Conservation (phyloP, 2,329 filamentous ascomycete genomes). For the Colletotrichum scovillei region DNA sequence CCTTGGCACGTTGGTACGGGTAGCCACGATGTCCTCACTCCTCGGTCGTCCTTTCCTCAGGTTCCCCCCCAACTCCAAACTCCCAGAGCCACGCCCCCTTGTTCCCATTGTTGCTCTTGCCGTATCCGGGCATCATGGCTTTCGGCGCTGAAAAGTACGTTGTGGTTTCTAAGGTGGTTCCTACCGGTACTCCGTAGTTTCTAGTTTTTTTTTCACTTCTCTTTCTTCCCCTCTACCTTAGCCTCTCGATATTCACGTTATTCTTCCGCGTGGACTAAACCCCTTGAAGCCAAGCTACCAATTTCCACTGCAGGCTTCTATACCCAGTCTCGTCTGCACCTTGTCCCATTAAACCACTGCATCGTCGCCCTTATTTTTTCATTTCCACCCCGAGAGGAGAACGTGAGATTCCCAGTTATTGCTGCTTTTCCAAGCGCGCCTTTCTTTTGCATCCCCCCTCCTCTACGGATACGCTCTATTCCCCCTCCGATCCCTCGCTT, state of each 20-base stretch:
- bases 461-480: not conserved
- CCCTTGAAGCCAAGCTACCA: constrained; percentile 12
- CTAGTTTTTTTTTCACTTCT: not conserved
- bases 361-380: constrained; percentile 20
- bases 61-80: not conserved
- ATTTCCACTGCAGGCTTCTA: constrained; percentile 1
- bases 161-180: not conserved
- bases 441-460: constrained; percentile 21
- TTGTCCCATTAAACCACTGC: constrained; percentile 30
- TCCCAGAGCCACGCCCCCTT: not conserved
- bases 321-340: not conserved
- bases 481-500: constrained; percentile 10
- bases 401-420: not conserved
- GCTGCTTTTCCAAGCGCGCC: constrained; percentile 16
- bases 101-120: constrained; percentile 7
- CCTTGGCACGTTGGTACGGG: constrained; percentile 8
- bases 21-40: constrained; percentile 21
- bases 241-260: not conserved
- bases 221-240: not conserved
- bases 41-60: not conserved
- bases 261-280: constrained; percentile 4
- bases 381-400: constrained; percentile 13
- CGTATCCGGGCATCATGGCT: constrained; percentile 29
- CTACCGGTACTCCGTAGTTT: no score
- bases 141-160: constrained; percentile 5